phyloP scores from a whole-genome alignment of 2,329 filamentous ascomycete species.

The Cercospora janseana region DNA sequence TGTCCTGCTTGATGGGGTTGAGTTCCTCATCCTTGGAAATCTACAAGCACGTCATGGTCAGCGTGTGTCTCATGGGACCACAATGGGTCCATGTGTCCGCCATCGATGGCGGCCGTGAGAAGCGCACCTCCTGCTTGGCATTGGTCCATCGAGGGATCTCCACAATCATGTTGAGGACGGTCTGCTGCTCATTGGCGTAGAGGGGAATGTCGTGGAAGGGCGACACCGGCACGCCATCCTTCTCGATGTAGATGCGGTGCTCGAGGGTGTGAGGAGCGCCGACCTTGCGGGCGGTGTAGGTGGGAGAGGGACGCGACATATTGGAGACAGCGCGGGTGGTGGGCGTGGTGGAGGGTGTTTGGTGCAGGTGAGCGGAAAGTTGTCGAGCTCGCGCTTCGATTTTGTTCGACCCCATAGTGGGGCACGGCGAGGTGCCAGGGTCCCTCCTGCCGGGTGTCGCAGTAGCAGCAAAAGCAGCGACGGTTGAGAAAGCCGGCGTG shows the following conservation, averaged over 20 bases:
- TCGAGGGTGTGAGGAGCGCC: constrained; percentile 89
- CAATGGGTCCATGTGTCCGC: neutral
- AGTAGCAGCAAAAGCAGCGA: constrained; percentile 1
- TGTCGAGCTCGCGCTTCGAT: constrained; percentile 24
- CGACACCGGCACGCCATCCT: constrained; percentile 90
- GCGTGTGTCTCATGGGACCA: neutral
- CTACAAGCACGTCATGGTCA: constrained; percentile 50
- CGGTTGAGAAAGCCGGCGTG: constrained; percentile 14
- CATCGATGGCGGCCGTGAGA: constrained; percentile 1
- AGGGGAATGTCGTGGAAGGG: constrained; percentile 98
- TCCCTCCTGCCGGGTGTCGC: constrained; percentile 18
- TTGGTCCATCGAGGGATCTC: constrained; percentile 99
- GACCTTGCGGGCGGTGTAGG: constrained; percentile 81
- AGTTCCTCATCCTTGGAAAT: constrained; percentile 98
- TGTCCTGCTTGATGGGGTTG: constrained; percentile 99
- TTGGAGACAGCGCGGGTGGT: constrained; percentile 9
- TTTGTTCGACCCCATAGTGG: constrained; percentile 32
- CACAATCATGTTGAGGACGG: constrained; percentile 97
- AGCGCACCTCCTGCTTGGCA: constrained; percentile 92
- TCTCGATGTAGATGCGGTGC: constrained; percentile 96
- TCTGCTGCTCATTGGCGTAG: constrained; percentile 94
- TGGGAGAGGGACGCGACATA: constrained; percentile 53
- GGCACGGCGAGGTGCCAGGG: constrained; percentile 22
- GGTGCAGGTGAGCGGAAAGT: constrained; percentile 25
- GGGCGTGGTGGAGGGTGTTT: constrained; percentile 22